Evolutionary conservation across 495 filamentous ascomycete species (phyloP), one percentile per base, ranked within the genome.

Genomic region (Penicillium odoratum): DNA sequence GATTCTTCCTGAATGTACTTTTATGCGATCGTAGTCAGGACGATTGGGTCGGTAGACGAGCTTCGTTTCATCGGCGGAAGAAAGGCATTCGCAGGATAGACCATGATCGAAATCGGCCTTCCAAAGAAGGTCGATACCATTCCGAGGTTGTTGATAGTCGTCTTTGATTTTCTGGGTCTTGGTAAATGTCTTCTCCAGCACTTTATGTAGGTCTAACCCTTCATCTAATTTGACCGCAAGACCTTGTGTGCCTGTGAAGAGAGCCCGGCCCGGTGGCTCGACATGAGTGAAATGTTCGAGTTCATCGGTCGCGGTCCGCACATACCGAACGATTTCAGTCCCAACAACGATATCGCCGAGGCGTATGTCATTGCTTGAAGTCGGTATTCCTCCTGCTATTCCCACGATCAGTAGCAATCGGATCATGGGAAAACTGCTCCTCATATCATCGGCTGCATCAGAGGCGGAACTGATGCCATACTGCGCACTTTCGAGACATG

Each of bases 121-220:
- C n/a, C n/a, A 34, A n/a, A 50, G 29, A 10, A 6, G 48, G 13
- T 50, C 48, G 29, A 18, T 28, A 5, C 1, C 13, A 21, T 34
- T 9, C 5, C 18, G 48, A 13, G 48, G 48, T 15, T 34, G 28
- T 15, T 50, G 48, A 50, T 50, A 50, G n/a, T 36, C 31, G 10
- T 50, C 48, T 34, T 34, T 50, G 6, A 50, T 50, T 36, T 50
- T 50, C 29, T 50, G 48, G 11, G 48, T 50, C 13, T 50, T 50
- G 29, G 26, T 28, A 21, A 50, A 50, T n/a, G 48, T 21, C 30
- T 36, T 25, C 30, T 50, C 29, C 7, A 50, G 29, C 15, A 50
- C 7, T 9, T 50, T 10, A n/a, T 50, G 28, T 8, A 50, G 30
- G 30, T 50, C 31, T 34, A 50, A 36, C 3, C 31, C 48, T 18